Base-by-base conservation (phyloP, 352 stramenopile genomes). In the Pythium grandisporangium region DNA sequence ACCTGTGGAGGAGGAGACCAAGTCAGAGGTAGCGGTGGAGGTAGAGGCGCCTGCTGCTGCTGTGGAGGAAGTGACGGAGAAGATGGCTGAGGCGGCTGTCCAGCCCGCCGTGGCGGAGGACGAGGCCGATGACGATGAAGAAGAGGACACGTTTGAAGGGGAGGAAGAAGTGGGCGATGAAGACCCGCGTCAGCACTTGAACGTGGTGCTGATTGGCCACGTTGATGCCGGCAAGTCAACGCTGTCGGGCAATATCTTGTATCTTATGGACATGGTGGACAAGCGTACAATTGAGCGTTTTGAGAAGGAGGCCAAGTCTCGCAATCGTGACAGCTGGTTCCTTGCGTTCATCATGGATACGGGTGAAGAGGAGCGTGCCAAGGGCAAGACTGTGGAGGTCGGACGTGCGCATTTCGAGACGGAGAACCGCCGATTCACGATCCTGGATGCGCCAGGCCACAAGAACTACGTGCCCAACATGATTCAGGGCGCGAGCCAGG, bases 291-390 rank as follows among this genome's bases (percentile, higher is more conserved):
- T 99, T 61, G 96, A 99, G 72, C 92, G 6, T 46, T 99, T 96
- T 62, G 95, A 99, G 74, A 84, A 88, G 29, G 96, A 99, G 61
- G 96, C 96, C 20, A 99, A 99, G 55, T 70, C 85, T 22, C 74
- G 76, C 32, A 83, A 87, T 64, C 74, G 73, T 43, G 76, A 86
- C 51, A 78, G 58, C 41, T 87, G 73, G 73, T 99, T 99, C 67
- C 61, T 99, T 21, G 96, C 96, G 14, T 99, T 97, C 63, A 99
- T 99, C 62, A 99, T 99, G 95, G 96, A 99, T 71, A 99, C 96
- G 19, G 96, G 97, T 48, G 96, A 99, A 63, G 96, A 99, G 52
- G 96, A 99, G 61, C 84, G 95, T 34, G 93, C 91, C 14, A 99
- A 99, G 74, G 74, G 72, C 22, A 85, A 74, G 48, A 87, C 77